These are phyloP conservation scores for Nakaseomyces kungkrabaensis DNA, from an alignment of 1,139 yeast genomes.

Conservation along the genomic window DNA sequence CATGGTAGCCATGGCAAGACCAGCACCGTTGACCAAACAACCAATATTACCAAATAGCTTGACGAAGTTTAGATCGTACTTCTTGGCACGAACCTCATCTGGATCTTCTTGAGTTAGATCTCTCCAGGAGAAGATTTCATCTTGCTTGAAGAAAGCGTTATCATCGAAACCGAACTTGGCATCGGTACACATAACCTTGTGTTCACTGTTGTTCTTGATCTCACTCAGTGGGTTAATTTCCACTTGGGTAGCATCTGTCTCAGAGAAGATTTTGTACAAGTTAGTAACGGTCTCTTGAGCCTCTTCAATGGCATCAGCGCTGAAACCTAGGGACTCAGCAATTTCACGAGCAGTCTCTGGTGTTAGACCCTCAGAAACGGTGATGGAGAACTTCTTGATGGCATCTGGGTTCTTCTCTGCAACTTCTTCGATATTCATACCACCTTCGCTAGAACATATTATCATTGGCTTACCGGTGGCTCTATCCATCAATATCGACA, in stretches of 20 bases:
- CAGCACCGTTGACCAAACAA: constrained; percentile 98
- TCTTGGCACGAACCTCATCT: constrained; percentile 86
- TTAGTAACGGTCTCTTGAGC: constrained; percentile 83
- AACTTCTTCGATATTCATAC: constrained; percentile 99
- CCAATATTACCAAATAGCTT: constrained; percentile 98
- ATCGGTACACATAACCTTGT: constrained; percentile 94
- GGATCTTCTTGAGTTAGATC: constrained; percentile 97
- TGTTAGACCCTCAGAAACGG: constrained; percentile 69
- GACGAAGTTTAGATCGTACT: constrained; percentile 88
- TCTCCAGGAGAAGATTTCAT: constrained; percentile 94
- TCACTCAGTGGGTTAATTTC: constrained; percentile 98
- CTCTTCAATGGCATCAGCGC: constrained; percentile 66
- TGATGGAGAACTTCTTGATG: constrained; percentile 79
- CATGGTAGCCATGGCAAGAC: constrained; percentile 99
- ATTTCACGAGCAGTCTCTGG: constrained; percentile 65
- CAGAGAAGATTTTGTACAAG: constrained; percentile 78
- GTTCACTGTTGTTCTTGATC: constrained; percentile 41
- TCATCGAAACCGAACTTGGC: constrained; percentile 98
- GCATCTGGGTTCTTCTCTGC: constrained; percentile 89
- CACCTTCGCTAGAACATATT: constrained; percentile 96
- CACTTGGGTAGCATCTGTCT: constrained; percentile 93
- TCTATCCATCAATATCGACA: constrained; percentile 94
- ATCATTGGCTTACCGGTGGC: constrained; percentile 81
- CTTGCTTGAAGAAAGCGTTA: constrained; percentile 89
- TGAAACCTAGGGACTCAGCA: constrained; percentile 75